Conservation (phyloP, 2,329 filamentous ascomycete genomes). For the Xenoacremonium recifei region DNA sequence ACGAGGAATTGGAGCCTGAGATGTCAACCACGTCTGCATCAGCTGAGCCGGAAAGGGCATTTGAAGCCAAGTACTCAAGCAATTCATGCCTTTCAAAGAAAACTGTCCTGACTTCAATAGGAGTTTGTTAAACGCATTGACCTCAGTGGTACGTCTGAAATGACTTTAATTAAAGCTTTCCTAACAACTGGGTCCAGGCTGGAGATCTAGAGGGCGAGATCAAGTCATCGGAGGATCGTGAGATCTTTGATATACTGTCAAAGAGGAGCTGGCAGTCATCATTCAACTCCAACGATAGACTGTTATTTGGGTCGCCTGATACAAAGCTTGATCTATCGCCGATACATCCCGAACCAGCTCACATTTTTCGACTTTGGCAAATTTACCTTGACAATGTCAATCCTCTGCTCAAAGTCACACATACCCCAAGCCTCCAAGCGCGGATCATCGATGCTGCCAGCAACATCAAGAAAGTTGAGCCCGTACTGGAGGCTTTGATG, state of each 20-base stretch:
- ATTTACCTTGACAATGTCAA: conserved; percentile 58
- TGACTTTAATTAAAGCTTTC: no score
- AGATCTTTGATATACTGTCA: conserved; percentile 29
- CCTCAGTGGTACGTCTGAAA: conserved; percentile 39
- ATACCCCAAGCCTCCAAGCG: conserved; percentile 52
- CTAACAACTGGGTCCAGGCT: no score
- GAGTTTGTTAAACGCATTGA: conserved; percentile 46
- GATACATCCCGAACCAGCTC: conserved; percentile 47
- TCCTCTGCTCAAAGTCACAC: conserved; percentile 57
- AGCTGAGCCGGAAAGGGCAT: no score
- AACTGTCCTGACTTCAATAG: conserved; percentile 25
- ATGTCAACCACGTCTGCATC: no score
- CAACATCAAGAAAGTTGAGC: conserved; percentile 38
- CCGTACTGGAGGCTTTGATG: conserved; percentile 52
- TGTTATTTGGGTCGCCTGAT: conserved; percentile 51
- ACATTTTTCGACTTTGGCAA: conserved; percentile 55
- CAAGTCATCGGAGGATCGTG: not conserved
- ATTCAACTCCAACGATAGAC: conserved; percentile 40
- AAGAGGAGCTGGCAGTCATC: conserved; percentile 45
- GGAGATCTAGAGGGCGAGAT: conserved; percentile 2
- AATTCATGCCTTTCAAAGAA: no score
- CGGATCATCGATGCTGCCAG: conserved; percentile 50
- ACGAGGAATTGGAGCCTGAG: no score
- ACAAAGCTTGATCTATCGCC: conserved; percentile 42
- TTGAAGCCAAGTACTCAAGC: no score